Evolutionary conservation across 1,284 basidiomycete genomes (phyloP).

Genomic region (Rhodotorula sp.): DNA sequence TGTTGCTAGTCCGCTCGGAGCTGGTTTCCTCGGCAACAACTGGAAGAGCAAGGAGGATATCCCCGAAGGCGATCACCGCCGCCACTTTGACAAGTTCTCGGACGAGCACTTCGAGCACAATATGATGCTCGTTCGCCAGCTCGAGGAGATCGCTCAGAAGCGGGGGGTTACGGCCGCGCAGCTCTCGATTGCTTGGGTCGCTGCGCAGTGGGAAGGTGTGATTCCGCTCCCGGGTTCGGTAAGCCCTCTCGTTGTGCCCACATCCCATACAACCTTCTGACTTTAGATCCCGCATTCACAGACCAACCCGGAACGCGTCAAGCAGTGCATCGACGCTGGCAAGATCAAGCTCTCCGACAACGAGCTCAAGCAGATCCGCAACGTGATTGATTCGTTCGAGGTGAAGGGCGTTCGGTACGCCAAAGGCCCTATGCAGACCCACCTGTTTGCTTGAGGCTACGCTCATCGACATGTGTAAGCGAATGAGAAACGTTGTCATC

Average conservation of each 20-base stretch:
- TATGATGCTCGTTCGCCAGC: constrained; percentile 55
- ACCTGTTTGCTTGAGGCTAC: neutral
- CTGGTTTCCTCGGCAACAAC: constrained; percentile 62
- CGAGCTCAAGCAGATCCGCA: constrained; percentile 43
- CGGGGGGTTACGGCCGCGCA: constrained; percentile 59
- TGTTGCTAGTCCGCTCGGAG: constrained; percentile 54
- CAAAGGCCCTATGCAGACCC: constrained; percentile 26
- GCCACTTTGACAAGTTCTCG: constrained; percentile 48
- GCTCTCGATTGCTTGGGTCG: constrained; percentile 62
- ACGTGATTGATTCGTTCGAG: constrained; percentile 27
- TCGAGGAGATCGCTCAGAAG: constrained; percentile 54
- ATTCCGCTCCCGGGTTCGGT: constrained; percentile 50
- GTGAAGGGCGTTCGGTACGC: constrained; percentile 39
- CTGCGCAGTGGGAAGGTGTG: constrained; percentile 55
- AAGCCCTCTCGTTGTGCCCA: constrained; percentile 31
- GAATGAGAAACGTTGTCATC: no score
- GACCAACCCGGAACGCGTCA: constrained; percentile 45
- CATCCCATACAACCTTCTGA: neutral
- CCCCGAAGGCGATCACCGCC: constrained; percentile 49
- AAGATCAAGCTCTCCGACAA: constrained; percentile 38
- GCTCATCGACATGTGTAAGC: no score
- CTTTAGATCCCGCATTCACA: constrained; percentile 1
- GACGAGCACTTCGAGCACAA: constrained; percentile 62
- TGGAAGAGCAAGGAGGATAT: constrained; percentile 58
- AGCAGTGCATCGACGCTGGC: constrained; percentile 46